Evolutionary conservation across 768 basidiomycete genomes (phyloP).

Genomic region (Boletellus ananiceps): DNA sequence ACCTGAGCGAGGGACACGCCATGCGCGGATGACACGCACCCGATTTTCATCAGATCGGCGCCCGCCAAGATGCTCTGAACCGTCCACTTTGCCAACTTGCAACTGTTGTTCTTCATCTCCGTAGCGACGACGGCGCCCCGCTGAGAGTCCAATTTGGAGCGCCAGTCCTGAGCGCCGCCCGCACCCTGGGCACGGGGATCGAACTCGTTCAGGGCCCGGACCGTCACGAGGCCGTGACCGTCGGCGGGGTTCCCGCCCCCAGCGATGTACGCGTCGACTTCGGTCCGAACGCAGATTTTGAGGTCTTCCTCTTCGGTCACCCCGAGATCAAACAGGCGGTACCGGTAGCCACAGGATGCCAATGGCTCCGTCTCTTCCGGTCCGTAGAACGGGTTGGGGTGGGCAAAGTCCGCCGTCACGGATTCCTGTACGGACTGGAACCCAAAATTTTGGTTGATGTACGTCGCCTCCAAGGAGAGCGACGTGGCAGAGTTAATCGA

Average conservation of each 20-base stretch:
- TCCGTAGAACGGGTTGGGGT: conserved; percentile 94
- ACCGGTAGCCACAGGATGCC: conserved; percentile 94
- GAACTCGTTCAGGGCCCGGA: conserved; percentile 96
- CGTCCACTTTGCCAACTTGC: conserved; percentile 96
- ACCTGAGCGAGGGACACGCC: neutral
- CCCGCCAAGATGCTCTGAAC: conserved; percentile 94
- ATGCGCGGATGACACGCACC: conserved; percentile 47
- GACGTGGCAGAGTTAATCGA: conserved; percentile 92
- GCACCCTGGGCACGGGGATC: conserved; percentile 86
- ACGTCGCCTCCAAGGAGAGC: conserved; percentile 94
- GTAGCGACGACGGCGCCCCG: conserved; percentile 97
- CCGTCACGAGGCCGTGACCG: conserved; percentile 79
- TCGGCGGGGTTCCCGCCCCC: conserved; percentile 57
- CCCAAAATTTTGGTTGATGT: conserved; percentile 97
- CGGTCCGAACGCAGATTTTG: conserved; percentile 89
- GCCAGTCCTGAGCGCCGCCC: conserved; percentile 98
- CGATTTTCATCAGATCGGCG: conserved; percentile 95
- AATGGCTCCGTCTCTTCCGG: conserved; percentile 93
- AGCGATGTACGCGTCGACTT: conserved; percentile 85
- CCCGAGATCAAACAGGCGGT: conserved; percentile 91
- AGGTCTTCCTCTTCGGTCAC: conserved; percentile 89
- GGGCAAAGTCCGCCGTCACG: conserved; percentile 64
- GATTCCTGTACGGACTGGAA: conserved; percentile 90
- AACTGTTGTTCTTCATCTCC: conserved; percentile 99
- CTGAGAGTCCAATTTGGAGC: conserved; percentile 93